Conservation (phyloP, 2,329 filamentous ascomycete genomes). For the Botryotinia narcissicola region DNA sequence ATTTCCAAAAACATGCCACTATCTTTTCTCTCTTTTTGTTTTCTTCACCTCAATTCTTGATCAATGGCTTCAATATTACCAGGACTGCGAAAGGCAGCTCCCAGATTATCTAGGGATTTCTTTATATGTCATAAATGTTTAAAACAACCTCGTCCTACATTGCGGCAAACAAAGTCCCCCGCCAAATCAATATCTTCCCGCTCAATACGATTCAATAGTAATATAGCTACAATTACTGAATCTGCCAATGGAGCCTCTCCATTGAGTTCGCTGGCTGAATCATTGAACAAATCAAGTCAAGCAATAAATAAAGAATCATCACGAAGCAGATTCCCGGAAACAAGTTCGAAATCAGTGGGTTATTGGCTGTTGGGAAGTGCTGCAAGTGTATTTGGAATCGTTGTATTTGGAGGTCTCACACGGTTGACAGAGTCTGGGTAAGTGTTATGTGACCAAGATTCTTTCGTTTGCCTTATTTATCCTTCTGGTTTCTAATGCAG, state of each 20-base stretch:
- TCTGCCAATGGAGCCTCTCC: slow-evolving; percentile 24
- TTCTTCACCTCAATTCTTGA: neutral
- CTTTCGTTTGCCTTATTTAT: neutral
- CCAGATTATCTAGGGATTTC: slow-evolving; percentile 34
- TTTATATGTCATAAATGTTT: slow-evolving; percentile 38
- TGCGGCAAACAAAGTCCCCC: slow-evolving; percentile 22
- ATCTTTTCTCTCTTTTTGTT: neutral
- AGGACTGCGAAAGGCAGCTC: slow-evolving; percentile 33
- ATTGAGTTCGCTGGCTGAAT: slow-evolving; percentile 22
- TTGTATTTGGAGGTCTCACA: slow-evolving; percentile 91
- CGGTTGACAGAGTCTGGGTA: slow-evolving; percentile 95
- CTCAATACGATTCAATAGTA: slow-evolving; percentile 38
- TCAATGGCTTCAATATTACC: slow-evolving; percentile 38
- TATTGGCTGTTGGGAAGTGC: slow-evolving; percentile 94
- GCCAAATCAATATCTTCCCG: slow-evolving; percentile 28
- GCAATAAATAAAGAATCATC: slow-evolving; percentile 25
- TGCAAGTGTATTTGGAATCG: slow-evolving; percentile 92
- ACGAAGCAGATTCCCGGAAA: slow-evolving; percentile 43
- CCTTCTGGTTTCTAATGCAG: neutral
- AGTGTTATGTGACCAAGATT: slow-evolving; percentile 25
- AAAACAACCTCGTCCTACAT: slow-evolving; percentile 24
- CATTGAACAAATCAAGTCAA: slow-evolving; percentile 25
- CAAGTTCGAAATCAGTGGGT: slow-evolving; percentile 72
- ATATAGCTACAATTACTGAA: slow-evolving; percentile 22
- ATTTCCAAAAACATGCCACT: slow-evolving; percentile 10